A percentile compares a stretch with the other conserved stretches of the same genome.
Evolutionary conservation across 2,329 filamentous ascomycete species (phyloP).

Genomic region (Pyricularia sp.): DNA sequence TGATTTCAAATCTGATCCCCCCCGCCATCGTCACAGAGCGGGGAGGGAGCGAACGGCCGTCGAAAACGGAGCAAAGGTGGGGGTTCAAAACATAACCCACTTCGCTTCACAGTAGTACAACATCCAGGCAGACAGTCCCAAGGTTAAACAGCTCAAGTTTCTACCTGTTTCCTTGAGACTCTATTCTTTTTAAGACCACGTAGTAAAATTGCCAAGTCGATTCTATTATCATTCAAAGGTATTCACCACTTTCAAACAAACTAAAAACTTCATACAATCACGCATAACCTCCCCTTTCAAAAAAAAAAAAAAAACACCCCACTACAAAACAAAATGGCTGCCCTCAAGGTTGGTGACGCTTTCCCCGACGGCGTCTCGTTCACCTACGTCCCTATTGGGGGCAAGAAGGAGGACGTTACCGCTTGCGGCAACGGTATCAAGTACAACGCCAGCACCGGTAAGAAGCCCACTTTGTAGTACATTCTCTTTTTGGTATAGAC

Average conservation of each 20-base stretch:
- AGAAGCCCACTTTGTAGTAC: constrained; percentile 8
- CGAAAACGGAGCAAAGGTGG: not conserved
- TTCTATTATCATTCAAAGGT: not conserved
- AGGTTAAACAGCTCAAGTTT: too few species aligned
- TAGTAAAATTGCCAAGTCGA: not conserved
- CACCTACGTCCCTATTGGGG: constrained; percentile 70
- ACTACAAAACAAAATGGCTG: constrained; percentile 31
- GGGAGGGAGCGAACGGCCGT: not conserved
- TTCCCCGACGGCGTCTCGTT: constrained; percentile 79
- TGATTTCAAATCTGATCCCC: not conserved
- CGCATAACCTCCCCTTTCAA: not conserved
- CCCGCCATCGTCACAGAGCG: not conserved
- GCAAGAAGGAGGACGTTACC: constrained; percentile 59
- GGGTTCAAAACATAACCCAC: not conserved
- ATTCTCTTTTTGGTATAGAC: not conserved
- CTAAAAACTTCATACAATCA: not conserved
- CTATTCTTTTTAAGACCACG: not conserved
- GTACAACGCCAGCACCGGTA: constrained; percentile 71
- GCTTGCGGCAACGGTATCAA: constrained; percentile 69
- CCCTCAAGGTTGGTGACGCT: constrained; percentile 67
- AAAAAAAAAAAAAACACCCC: too few species aligned
- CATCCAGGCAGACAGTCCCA: too few species aligned
- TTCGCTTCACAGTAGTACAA: not conserved
- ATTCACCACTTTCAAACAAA: not conserved
- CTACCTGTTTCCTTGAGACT: not conserved